Base-by-base conservation (phyloP, 352 stramenopile genomes). In the Phytopythium boreale region DNA sequence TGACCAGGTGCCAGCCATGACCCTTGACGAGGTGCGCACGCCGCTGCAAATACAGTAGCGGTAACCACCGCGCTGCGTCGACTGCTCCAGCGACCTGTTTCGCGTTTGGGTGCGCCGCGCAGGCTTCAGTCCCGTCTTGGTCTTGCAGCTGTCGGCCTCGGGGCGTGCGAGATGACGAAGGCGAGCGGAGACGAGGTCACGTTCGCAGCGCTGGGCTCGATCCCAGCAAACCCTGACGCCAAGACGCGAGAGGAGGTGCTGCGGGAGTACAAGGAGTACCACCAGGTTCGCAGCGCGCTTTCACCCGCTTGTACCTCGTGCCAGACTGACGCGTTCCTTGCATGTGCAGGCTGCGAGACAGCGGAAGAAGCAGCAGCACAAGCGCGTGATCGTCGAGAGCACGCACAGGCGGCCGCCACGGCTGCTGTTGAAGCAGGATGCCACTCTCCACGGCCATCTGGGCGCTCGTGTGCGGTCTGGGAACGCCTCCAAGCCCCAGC, bases 311-410 rank as follows among this genome's bases (percentile, higher is more conserved):
- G 14, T 51, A 20, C 26, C 26, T n/a, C 5, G 49, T 29, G 26
- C 49, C 55, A 24, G 52, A 7, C 51, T 52, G 20, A 10, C 34
- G 31, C 52, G 11, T 10, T 4, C 12, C 24, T 27, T 19, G 22
- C 15, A 1, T 58, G 27, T 20, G 26, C 41, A 62, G 56, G 24
- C 24, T 10, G 17, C 26, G 8, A 29, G 56, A 2, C 14, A 62
- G 39, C 68, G 49, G 10, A 77, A 72, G 59, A 88, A 80, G 66
- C 69, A 64, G 44, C 72, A 74, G 36, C 76, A 88, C 61, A 90
- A 89, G 59, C 68, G 78, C 52, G 74, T 90, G 39, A 85, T 90
- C 68, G 62, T 90, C 20, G 72, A 84, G 50, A 76, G 81, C 34
- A 60, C 75, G 17, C 78, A 69, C 37, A 77, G 72, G 57, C 76